A percentile compares a stretch with the other conserved stretches of the same genome.
phyloP scores from a whole-genome alignment of 208 protist genomes.

The Naegleria lovaniensis region DNA sequence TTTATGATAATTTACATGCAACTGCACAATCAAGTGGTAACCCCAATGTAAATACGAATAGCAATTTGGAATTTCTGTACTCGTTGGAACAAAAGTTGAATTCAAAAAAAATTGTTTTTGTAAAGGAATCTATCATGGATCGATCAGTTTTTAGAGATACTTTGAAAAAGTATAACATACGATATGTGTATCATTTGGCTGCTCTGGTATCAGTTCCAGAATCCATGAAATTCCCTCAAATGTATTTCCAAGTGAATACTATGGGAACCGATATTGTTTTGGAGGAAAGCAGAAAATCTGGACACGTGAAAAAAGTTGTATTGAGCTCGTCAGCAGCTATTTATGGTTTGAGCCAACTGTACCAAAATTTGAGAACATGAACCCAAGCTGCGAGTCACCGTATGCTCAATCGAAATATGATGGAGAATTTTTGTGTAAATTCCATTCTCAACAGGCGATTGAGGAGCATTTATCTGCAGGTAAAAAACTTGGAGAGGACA shows the following conservation, averaged over 20 bases:
- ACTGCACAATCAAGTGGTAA: conserved; percentile 12
- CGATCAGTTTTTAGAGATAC: neutral
- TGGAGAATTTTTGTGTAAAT: conserved; percentile 25
- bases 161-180: neutral
- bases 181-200: conserved; percentile 37
- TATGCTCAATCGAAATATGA: conserved; percentile 39
- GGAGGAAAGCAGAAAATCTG: neutral
- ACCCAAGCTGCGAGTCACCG: conserved; percentile 32
- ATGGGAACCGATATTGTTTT: conserved; percentile 34
- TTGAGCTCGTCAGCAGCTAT: conserved; percentile 34
- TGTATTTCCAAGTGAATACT: conserved; percentile 36
- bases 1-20: conserved; percentile 28
- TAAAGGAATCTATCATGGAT: neutral
- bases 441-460: neutral
- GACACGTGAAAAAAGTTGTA: conserved; percentile 1
- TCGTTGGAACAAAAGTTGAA: neutral
- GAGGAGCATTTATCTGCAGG: neutral
- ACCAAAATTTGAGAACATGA: conserved; percentile 8
- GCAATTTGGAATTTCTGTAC: neutral
- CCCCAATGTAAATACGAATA: neutral
- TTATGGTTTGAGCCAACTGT: conserved; percentile 31
- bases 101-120: neutral
- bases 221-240: conserved; percentile 33
- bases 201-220: conserved; percentile 42
- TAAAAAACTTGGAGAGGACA: neutral